A percentile compares a stretch with the other conserved stretches of the same genome.
Conservation (phyloP, 768 basidiomycete genomes). For the Rubroboletus satanas region DNA sequence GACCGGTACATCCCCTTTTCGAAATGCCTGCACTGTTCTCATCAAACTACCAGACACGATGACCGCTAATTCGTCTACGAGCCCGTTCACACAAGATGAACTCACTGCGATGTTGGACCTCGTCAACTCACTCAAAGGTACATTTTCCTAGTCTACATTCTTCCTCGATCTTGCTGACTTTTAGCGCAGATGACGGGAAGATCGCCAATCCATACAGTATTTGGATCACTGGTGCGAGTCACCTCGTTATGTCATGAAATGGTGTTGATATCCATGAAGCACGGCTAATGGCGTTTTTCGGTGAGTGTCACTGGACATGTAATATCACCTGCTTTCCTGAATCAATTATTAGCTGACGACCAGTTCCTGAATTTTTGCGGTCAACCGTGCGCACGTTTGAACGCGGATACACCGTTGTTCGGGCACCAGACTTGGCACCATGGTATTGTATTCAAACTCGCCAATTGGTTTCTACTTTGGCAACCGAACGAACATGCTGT, state of each 20-base stretch:
- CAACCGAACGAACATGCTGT: slow-evolving; percentile 9
- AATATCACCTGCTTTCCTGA: not conserved
- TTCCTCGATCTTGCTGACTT: not conserved
- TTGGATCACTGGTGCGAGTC: not conserved
- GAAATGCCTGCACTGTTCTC: not conserved
- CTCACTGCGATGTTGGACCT: slow-evolving; percentile 7
- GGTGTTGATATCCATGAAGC: not conserved
- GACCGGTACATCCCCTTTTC: no score
- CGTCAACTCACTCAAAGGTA: slow-evolving; percentile 11
- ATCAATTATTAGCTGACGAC: slow-evolving; percentile 2
- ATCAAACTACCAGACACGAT: slow-evolving; percentile 4
- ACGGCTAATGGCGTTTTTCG: slow-evolving; percentile 7
- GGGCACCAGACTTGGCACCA: slow-evolving; percentile 7
- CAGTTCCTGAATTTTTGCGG: slow-evolving; percentile 13
- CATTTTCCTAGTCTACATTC: not conserved
- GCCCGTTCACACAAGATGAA: not conserved
- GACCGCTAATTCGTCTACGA: slow-evolving; percentile 13
- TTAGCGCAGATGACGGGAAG: not conserved
- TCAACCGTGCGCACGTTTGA: slow-evolving; percentile 10
- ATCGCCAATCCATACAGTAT: not conserved
- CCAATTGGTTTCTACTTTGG: slow-evolving; percentile 2
- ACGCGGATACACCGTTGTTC: not conserved
- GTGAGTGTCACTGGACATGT: not conserved
- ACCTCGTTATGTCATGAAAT: not conserved
- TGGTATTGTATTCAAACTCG: not conserved